Evolutionary conservation across 495 filamentous ascomycete genomes (phyloP).

Genomic region (Endocarpon pusillum): DNA sequence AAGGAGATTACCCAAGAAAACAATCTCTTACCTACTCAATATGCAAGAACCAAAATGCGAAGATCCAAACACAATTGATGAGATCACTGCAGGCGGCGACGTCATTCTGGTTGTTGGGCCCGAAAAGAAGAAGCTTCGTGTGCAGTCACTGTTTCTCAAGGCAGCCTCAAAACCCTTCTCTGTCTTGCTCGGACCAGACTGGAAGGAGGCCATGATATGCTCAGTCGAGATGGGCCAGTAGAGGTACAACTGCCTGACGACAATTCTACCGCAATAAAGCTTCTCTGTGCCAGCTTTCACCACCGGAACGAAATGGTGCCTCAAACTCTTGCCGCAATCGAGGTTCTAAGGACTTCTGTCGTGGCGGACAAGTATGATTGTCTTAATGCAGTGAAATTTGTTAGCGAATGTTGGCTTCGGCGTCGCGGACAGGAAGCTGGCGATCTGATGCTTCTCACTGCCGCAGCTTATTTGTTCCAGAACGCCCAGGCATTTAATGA

Average conservation of each 20-base stretch:
- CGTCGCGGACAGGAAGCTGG: not conserved
- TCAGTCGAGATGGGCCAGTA: not conserved
- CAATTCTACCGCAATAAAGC: not conserved
- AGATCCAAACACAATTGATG: not conserved
- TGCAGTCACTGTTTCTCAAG: not conserved
- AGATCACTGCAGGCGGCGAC: not conserved
- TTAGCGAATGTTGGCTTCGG: not conserved
- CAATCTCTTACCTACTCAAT: not conserved
- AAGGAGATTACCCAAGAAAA: not conserved
- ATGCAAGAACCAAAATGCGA: no score
- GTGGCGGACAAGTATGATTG: not conserved
- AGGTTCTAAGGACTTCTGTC: not conserved
- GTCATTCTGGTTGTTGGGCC: not conserved
- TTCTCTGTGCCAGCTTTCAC: not conserved
- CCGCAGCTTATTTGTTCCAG: not conserved
- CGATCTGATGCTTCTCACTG: not conserved
- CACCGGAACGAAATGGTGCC: not conserved
- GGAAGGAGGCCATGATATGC: not conserved
- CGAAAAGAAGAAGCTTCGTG: not conserved
- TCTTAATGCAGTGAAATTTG: not conserved
- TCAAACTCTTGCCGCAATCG: not conserved
- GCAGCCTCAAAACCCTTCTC: not conserved
- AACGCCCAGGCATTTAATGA: not conserved
- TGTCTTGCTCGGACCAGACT: not conserved
- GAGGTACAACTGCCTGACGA: not conserved